phyloP scores from a whole-genome alignment of 2,329 filamentous ascomycete genomes.

The Epichloe brachyelytri region DNA sequence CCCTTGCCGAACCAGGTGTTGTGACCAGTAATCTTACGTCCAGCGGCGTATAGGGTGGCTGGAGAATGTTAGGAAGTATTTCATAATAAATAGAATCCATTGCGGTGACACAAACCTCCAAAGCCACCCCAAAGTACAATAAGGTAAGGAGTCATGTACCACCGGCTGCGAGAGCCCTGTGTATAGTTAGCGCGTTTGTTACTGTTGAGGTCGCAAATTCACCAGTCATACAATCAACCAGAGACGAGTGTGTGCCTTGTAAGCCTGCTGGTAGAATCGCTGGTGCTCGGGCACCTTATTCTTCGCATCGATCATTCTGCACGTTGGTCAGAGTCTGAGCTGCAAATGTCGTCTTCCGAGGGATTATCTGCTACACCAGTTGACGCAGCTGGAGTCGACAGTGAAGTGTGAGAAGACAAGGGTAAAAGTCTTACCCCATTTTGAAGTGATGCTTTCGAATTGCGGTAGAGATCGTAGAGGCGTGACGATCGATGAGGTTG shows the following conservation, averaged over 20 bases:
- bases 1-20: conserved; percentile 62
- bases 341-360: neutral
- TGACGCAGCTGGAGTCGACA: neutral
- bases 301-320: conserved; percentile 52
- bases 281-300: conserved; percentile 69
- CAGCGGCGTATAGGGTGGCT: conserved; percentile 58
- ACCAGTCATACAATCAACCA: conserved; percentile 59
- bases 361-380: neutral
- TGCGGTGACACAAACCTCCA: conserved; percentile 37
- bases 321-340: conserved; percentile 5
- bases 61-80: neutral
- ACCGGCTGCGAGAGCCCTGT: conserved; percentile 52
- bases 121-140: conserved; percentile 48
- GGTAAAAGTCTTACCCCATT: conserved; percentile 25
- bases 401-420: neutral
- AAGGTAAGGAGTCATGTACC: conserved; percentile 57
- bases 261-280: conserved; percentile 61
- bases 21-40: conserved; percentile 61
- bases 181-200: conserved; percentile 5
- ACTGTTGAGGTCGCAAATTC: neutral
- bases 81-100: neutral
- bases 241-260: conserved; percentile 53
- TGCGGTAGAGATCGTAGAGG: conserved; percentile 10
- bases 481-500: conserved; percentile 13
- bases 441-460: conserved; percentile 19